phyloP scores from a whole-genome alignment of 106 monocot genomes.

The Acorus gramineus region DNA sequence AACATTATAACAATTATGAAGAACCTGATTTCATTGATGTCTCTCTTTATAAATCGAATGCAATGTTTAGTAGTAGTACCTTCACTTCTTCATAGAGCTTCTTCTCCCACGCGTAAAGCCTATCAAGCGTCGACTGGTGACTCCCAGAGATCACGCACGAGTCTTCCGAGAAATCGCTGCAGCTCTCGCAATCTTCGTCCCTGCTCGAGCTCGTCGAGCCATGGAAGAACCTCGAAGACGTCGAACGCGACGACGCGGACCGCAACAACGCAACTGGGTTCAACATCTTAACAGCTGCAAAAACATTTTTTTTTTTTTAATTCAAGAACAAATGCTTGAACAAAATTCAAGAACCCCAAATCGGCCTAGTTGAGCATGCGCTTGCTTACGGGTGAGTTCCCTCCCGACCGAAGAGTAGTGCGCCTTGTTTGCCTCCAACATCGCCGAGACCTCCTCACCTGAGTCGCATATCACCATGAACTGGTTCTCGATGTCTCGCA shows the following conservation, averaged over 20 bases:
- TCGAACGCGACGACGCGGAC: conserved; percentile 53
- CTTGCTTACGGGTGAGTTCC: conserved; percentile 40
- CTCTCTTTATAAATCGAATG: too few species aligned
- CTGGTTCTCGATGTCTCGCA: conserved; percentile 66
- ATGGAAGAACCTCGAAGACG: conserved; percentile 51
- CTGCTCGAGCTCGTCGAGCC: conserved; percentile 12
- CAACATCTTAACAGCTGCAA: conserved; percentile 49
- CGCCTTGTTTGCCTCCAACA: conserved; percentile 77
- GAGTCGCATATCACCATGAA: conserved; percentile 60
- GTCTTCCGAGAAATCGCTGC: conserved; percentile 59
- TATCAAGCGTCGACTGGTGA: conserved; percentile 75
- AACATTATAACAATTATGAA: too few species aligned
- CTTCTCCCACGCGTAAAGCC: conserved; percentile 90
- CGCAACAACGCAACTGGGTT: conserved; percentile 74
- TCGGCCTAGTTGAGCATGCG: not conserved
- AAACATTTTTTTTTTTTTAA: too few species aligned
- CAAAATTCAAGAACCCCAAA: too few species aligned
- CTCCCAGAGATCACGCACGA: conserved; percentile 62
- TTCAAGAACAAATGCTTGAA: too few species aligned
- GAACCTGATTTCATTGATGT: too few species aligned
- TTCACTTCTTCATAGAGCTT: conserved; percentile 93
- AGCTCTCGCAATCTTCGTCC: conserved; percentile 40
- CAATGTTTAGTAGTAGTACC: conserved; percentile 22
- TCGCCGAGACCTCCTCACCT: conserved; percentile 60
- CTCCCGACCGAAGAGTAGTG: conserved; percentile 38